Evolutionary conservation across 2,329 filamentous ascomycete genomes (phyloP).

Genomic region (Colletotrichum plurivorum): DNA sequence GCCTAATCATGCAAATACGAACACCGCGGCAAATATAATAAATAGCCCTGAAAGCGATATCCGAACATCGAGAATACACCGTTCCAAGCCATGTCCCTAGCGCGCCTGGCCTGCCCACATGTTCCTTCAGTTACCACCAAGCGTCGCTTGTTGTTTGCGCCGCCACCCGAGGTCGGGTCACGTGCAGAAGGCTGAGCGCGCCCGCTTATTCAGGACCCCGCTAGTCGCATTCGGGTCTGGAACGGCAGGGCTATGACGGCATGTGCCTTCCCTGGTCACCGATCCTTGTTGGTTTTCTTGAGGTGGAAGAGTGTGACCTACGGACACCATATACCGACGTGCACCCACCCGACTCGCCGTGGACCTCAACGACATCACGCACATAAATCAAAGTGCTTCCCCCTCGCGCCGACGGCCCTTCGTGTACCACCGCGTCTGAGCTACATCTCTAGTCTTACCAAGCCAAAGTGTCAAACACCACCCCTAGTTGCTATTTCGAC

Average conservation of each 20-base stretch:
- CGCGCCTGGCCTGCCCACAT: too few species aligned
- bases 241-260: constrained; percentile 40
- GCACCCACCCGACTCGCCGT: constrained; percentile 1
- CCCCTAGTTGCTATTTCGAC: too few species aligned
- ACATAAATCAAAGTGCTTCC: constrained; percentile 18
- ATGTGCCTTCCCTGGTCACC: constrained; percentile 33
- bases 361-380: neutral
- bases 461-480: too few species aligned
- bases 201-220: neutral
- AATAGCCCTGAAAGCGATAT: too few species aligned
- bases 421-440: neutral
- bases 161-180: neutral
- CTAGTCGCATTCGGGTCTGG: constrained; percentile 31
- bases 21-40: too few species aligned
- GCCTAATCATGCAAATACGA: too few species aligned
- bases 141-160: too few species aligned
- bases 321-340: constrained; percentile 17
- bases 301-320: constrained; percentile 28
- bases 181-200: constrained; percentile 8
- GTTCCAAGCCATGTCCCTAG: too few species aligned
- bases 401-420: constrained; percentile 5
- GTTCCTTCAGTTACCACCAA: too few species aligned
- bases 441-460: too few species aligned
- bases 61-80: too few species aligned
- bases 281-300: constrained; percentile 34